Base-by-base conservation (phyloP, 2,329 filamentous ascomycete species). In the Colletotrichum noveboracense region DNA sequence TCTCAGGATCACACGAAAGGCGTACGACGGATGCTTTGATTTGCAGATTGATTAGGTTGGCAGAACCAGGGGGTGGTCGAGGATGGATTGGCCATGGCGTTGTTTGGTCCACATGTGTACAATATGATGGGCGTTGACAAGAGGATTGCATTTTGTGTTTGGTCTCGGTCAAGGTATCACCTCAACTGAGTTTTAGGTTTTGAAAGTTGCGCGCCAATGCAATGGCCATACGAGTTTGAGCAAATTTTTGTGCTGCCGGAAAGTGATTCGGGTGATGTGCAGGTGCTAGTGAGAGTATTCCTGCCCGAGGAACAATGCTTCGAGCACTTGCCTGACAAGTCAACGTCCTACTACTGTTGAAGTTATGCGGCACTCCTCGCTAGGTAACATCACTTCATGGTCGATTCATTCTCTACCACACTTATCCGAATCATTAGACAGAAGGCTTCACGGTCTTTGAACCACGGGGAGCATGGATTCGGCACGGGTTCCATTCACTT, bases 401-500 rank as follows among this genome's bases (percentile, higher is more conserved):
- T 21, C 43, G n/a, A 52, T 21, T 52, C 43, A 36, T 36, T 21
- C 14, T 34, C 30, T 62, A 62, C 58, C 13, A 10, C n/a, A 28
- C 8, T 26, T 13, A 26, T 70, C 61, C 24, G n/a, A 12, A 34
- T 36, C 26, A n/a, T 26, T 6, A 24, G 6, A 36, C 36, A 62
- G 38, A 8, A 24, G 55, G 30, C 9, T 24, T n/a, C 48, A n/a
- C n/a, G 26, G 36, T 64, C 61, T 43, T 43, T 28, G 36, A 34
- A 13, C 12, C 24, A 38, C 7, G 9, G 43, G 32, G 24, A 64
- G 16, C 34, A 64, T 64, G 61, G 24, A 21, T 24, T 8, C 5
- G 21, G 10, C 34, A 36, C 21, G 36, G 26, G 38, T 18, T 14
- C 78, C 83, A 38, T 91, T 91, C 81, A 88, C 88, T 24, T 92